phyloP scores from a whole-genome alignment of 208 protist genomes.

The Giardia muris region DNA sequence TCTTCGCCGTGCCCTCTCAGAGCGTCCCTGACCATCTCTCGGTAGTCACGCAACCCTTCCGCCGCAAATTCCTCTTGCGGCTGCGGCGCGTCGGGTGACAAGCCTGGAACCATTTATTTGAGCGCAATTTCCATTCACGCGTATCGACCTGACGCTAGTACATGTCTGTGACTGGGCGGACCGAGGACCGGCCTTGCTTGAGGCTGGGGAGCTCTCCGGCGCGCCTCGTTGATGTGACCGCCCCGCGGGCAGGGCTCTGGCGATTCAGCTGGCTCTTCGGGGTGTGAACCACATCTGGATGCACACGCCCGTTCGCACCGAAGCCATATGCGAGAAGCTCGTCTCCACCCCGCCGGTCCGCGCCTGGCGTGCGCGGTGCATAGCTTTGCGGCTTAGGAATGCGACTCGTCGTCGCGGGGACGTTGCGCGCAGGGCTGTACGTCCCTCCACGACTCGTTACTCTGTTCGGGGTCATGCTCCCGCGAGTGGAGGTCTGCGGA shows the following conservation, averaged over 20 bases:
- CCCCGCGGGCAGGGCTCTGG: not conserved
- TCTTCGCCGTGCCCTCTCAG: too few species aligned
- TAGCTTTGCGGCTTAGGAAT: too few species aligned
- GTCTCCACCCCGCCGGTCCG: not conserved
- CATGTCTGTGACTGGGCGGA: not conserved
- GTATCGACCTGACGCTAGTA: not conserved
- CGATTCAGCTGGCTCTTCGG: not conserved
- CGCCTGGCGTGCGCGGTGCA: not conserved
- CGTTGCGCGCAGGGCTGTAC: not conserved
- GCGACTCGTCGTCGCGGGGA: too few species aligned
- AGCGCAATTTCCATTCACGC: too few species aligned
- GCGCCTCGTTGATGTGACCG: not conserved
- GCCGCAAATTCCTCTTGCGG: too few species aligned
- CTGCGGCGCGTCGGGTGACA: too few species aligned
- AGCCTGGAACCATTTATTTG: too few species aligned
- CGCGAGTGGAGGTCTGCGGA: too few species aligned
- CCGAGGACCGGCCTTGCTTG: not conserved
- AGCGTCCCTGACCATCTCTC: too few species aligned
- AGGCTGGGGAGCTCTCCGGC: not conserved
- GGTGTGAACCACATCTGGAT: slow-evolving; percentile 13
- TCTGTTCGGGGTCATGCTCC: not conserved
- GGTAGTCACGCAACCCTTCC: too few species aligned
- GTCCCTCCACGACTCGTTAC: not conserved
- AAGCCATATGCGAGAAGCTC: slow-evolving; percentile 20
- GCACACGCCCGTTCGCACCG: slow-evolving; percentile 11